Base-by-base conservation (phyloP, 2,329 filamentous ascomycete species). In the Trichoderma sp. region DNA sequence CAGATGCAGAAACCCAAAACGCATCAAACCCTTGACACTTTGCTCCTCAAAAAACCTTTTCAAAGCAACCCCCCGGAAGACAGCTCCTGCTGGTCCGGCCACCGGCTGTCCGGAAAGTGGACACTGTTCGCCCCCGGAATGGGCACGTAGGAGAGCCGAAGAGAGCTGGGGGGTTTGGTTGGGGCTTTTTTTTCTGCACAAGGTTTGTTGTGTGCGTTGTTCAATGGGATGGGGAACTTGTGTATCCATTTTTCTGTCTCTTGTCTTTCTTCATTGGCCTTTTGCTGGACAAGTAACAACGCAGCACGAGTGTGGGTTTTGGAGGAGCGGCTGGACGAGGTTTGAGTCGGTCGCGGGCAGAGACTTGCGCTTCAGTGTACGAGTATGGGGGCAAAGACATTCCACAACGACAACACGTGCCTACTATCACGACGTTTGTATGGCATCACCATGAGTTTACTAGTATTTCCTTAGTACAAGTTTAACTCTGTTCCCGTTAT, bases 61-160 rank as follows among this genome's bases (percentile, higher is more conserved):
- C 43, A 50, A 20, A 50, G 36, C 17, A 15, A 17, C 39, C 47
- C n/a, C 39, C 39, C 28, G 39, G 39, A 50, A 53, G 9, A 20
- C 26, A 36, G 39, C 62, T 50, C 17, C 62, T 32, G 39, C 26
- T 50, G 20, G 59, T n/a, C 47, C 64, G 50, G 47, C 23, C 64
- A 57, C 30, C 65, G 65, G 65, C 65, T 59, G 34, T 55, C 65
- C 65, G 65, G 65, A 23, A 68, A 68, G 65, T 68, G 65, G 65
- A 26, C 55, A 59, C 65, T 20, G 55, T 30, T 36, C 34, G 8
- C 20, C 47, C n/a, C 47, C n/a, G 47, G 47, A 20, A 53, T 53
- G 47, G 47, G 47, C 47, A 53, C 47, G 47, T 23, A 53, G 47
- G 47, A 53, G 47, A 53, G 47, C 47, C 47, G 47, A 53, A 15